phyloP scores from a whole-genome alignment of 305 asterid genomes.

The Fraxinus angustifolia region DNA sequence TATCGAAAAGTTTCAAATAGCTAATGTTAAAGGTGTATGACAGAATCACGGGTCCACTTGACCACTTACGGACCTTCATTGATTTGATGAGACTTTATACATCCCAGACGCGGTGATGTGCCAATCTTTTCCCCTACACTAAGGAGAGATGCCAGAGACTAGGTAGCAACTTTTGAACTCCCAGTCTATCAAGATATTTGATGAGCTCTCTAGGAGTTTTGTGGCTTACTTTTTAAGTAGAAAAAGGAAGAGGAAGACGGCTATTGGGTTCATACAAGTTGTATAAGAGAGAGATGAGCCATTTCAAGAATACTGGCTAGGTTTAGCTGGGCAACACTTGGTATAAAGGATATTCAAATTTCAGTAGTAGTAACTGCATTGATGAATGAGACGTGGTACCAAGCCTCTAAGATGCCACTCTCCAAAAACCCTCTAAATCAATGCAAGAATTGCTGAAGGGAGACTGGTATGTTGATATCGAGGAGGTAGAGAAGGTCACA shows the following conservation, averaged over 20 bases:
- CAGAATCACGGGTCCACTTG: neutral
- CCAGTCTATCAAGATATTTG: too few species aligned
- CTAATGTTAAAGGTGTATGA: neutral
- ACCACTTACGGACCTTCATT: neutral
- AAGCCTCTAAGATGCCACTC: neutral
- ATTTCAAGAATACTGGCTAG: neutral
- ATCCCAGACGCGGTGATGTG: neutral
- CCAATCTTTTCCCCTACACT: neutral
- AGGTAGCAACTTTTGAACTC: neutral
- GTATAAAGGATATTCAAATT: neutral
- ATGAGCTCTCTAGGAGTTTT: neutral
- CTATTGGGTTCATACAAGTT: too few species aligned
- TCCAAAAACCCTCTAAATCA: neutral
- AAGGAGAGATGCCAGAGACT: neutral
- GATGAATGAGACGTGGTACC: neutral
- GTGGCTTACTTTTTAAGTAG: neutral
- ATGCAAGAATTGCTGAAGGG: neutral
- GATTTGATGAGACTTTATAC: neutral
- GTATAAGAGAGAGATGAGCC: neutral
- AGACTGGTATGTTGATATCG: neutral
- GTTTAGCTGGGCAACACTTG: neutral
- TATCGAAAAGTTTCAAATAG: neutral
- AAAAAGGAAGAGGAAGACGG: too few species aligned
- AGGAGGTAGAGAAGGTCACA: neutral
- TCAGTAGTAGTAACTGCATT: neutral